A percentile compares a stretch with the other conserved stretches of the same genome.
Conservation (phyloP, 768 basidiomycete genomes). For the Pisolithus tinctorius region DNA sequence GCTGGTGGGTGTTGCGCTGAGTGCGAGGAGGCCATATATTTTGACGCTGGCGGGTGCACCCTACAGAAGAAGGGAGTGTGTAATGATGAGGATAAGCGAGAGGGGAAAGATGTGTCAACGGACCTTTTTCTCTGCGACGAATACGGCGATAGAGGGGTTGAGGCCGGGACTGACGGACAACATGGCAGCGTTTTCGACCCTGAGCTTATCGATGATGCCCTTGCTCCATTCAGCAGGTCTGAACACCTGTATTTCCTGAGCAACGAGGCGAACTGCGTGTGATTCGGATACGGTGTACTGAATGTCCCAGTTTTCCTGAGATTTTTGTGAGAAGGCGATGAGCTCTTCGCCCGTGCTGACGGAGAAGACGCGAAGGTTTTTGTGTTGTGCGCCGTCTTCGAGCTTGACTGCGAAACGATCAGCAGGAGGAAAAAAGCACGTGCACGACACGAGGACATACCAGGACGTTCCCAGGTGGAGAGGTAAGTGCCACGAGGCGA, state of each 20-base stretch:
- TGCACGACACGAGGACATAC: slow-evolving; percentile 33
- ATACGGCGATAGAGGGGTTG: slow-evolving; percentile 86
- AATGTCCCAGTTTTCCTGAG: slow-evolving; percentile 85
- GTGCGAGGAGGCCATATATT: slow-evolving; percentile 67
- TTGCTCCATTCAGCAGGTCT: slow-evolving; percentile 73
- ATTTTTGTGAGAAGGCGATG: slow-evolving; percentile 82
- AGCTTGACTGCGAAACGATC: slow-evolving; percentile 52
- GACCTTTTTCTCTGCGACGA: slow-evolving; percentile 91
- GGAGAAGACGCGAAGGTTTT: slow-evolving; percentile 89
- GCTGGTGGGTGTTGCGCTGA: slow-evolving; percentile 61
- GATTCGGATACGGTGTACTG: slow-evolving; percentile 90
- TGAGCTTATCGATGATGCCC: slow-evolving; percentile 76
- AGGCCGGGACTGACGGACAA: slow-evolving; percentile 75
- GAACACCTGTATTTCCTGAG: slow-evolving; percentile 79
- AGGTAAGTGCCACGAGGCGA: slow-evolving; percentile 91
- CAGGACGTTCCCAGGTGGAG: slow-evolving; percentile 92
- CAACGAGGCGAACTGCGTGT: slow-evolving; percentile 75
- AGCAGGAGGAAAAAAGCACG: slow-evolving; percentile 4
- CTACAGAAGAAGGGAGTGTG: slow-evolving; percentile 26
- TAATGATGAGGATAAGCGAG: too few species aligned
- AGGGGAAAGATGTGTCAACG: slow-evolving; percentile 6
- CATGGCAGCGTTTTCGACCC: slow-evolving; percentile 74
- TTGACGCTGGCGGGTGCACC: slow-evolving; percentile 85
- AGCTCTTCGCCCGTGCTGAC: slow-evolving; percentile 83
- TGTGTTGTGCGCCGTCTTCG: slow-evolving; percentile 87